Percentiles rank a stretch among this genome's conserved stretches.
Evolutionary conservation across 495 filamentous ascomycete species (phyloP).

Genomic region (Penicillium coffeae): DNA sequence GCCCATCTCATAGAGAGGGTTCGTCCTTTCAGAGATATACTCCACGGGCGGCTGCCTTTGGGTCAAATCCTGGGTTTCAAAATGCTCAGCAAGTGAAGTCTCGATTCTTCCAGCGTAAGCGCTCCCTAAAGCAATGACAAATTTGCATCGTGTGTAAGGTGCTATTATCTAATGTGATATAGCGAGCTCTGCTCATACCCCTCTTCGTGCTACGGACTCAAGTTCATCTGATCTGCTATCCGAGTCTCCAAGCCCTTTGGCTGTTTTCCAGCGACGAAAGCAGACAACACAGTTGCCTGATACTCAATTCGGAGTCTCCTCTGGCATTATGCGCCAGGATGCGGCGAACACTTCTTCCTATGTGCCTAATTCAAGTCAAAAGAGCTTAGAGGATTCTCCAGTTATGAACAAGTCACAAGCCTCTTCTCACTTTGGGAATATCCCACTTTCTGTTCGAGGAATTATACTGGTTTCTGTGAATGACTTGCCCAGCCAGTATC

Average conservation of each 20-base stretch:
- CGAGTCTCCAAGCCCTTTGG: constrained; percentile 27
- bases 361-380: not conserved
- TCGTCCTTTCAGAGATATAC: not conserved
- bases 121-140: not conserved
- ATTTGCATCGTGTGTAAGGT: constrained; percentile 7
- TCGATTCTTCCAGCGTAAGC: constrained; percentile 33
- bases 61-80: not conserved
- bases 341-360: not conserved
- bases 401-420: not conserved
- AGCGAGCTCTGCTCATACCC: constrained; percentile 20
- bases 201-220: constrained; percentile 21
- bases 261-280: constrained; percentile 15
- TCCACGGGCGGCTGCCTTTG: not conserved
- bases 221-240: constrained; percentile 26
- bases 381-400: not conserved
- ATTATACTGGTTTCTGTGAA: constrained; percentile 70
- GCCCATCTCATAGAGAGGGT: not conserved
- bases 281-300: not conserved
- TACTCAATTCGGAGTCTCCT: not conserved
- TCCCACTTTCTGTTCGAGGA: constrained; percentile 52
- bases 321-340: no score
- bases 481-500: constrained; percentile 72
- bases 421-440: constrained; percentile 19
- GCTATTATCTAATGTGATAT: no score
- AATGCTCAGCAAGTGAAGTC: constrained; percentile 14